Percentiles rank a stretch among this genome's conserved stretches.
phyloP scores from a whole-genome alignment of 2,329 filamentous ascomycete genomes.

The Phyllosticta capitalensis region DNA sequence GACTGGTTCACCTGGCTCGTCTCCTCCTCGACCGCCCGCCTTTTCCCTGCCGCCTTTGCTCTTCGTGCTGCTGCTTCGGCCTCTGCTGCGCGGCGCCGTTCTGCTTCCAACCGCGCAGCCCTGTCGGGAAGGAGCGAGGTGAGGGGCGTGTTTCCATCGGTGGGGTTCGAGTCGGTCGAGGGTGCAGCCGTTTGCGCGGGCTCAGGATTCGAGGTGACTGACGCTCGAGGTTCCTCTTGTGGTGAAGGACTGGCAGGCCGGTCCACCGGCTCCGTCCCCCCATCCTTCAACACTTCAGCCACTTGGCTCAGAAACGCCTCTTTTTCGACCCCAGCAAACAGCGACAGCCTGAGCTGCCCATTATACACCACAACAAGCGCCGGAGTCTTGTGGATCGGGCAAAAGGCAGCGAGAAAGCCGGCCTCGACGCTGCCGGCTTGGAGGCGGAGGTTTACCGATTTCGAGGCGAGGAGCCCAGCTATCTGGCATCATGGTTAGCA shows the following conservation, averaged over 20 bases:
- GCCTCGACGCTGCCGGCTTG: conserved; percentile 69
- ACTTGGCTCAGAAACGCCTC: conserved; percentile 57
- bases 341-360: conserved; percentile 67
- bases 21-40: conserved; percentile 34
- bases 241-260: background rate
- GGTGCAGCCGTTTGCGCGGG: conserved; percentile 10
- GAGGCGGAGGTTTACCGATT: conserved; percentile 62
- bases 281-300: conserved; percentile 15
- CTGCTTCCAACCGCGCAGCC: conserved; percentile 36
- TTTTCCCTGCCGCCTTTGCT: conserved; percentile 26
- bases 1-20: conserved; percentile 13
- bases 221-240: background rate
- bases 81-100: conserved; percentile 13
- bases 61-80: conserved; percentile 14
- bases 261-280: conserved; percentile 1
- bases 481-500: conserved; percentile 19
- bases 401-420: conserved; percentile 71
- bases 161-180: background rate
- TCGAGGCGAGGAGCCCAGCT: conserved; percentile 44
- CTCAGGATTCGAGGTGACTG: background rate
- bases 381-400: conserved; percentile 68
- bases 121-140: conserved; percentile 19
- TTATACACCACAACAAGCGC: conserved; percentile 72
- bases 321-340: conserved; percentile 53
- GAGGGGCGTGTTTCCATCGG: background rate